phyloP scores from a whole-genome alignment of 2,329 filamentous ascomycete genomes.

The Pochonia chlamydosporia region DNA sequence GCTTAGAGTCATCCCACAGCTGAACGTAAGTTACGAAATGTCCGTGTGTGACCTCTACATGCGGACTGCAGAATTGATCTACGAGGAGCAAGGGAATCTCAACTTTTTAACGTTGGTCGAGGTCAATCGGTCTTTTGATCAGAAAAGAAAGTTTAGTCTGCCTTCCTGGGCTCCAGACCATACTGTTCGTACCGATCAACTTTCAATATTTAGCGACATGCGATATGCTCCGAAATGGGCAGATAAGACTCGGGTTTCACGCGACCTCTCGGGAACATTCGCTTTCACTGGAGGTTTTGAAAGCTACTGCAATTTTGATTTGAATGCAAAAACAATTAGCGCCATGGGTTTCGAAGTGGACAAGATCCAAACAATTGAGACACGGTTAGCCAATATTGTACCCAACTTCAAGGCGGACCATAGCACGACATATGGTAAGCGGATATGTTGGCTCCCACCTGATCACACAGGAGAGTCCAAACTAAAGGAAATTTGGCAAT shows the following conservation, averaged over 20 bases:
- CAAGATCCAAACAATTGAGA: neutral
- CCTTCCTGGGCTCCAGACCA: neutral
- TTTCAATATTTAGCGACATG: neutral
- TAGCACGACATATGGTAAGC: neutral
- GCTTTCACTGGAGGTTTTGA: neutral
- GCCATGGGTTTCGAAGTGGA: neutral
- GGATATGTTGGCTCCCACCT: neutral
- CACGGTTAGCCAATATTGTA: neutral
- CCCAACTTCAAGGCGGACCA: neutral
- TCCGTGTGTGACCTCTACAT: neutral
- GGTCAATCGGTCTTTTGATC: neutral
- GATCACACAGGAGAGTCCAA: neutral
- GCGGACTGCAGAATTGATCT: neutral
- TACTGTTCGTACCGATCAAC: neutral
- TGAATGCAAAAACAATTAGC: neutral
- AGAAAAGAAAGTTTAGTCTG: neutral
- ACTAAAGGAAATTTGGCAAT: neutral
- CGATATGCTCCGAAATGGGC: neutral
- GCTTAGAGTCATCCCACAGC: neutral
- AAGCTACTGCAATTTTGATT: neutral
- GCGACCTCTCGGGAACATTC: neutral
- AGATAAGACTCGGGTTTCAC: neutral
- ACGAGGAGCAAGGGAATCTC: neutral
- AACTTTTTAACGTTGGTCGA: neutral
- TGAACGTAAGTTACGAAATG: neutral